Evolutionary conservation across 371 early-diverging fungal species (phyloP), one percentile per base, ranked within the genome.

Genomic region (Batrachochytrium dendrobatidis): DNA sequence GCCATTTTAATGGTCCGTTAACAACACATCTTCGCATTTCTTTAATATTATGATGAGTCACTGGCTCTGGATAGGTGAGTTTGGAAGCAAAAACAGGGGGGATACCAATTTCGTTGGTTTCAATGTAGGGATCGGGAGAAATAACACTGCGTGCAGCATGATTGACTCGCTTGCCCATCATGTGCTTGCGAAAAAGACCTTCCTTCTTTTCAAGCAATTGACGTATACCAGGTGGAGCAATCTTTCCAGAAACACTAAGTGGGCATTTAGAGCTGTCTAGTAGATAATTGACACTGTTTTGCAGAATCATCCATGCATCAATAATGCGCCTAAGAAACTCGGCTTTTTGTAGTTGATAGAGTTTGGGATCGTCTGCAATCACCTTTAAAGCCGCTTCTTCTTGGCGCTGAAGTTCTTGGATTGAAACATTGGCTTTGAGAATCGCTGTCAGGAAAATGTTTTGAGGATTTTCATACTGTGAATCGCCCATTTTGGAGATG

Each of bases 131-230:
- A 77, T 99, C 99, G 1, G 99, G 99, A 24, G 95, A 94, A 66
- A 99, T 99, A 58, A 99, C 99, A 39, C 94, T 92, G 58, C 99
- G 87, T n/a, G 98, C 99, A 8, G 98, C 95, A 72, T 89, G 99
- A 80, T 99, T 99, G 70, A 99, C 99, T 75, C 99, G 89, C 78
- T 99, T 99, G 56, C 99, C 99, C 99, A 99, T 99, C 91, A 99
- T 98, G 74, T 99, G 96, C 78, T 92, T 95, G 57, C 99, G 83
- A 83, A 99, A 99, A 45, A 99, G 76, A 65, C 99, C 99, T 70
- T 99, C 99, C 81, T 99, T 99, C 89, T 98, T 99, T 76, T 99
- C 99, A 51, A 99, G 77, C 8, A 96, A 72, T 74, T 99, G 98
- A 46, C 94, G 90, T 55, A 98, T 91, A 66, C 98, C 98, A 8